These are phyloP conservation scores for Cyclotella cryptica DNA, from an alignment of 108 stramenopile species.

Conservation along the genomic window DNA sequence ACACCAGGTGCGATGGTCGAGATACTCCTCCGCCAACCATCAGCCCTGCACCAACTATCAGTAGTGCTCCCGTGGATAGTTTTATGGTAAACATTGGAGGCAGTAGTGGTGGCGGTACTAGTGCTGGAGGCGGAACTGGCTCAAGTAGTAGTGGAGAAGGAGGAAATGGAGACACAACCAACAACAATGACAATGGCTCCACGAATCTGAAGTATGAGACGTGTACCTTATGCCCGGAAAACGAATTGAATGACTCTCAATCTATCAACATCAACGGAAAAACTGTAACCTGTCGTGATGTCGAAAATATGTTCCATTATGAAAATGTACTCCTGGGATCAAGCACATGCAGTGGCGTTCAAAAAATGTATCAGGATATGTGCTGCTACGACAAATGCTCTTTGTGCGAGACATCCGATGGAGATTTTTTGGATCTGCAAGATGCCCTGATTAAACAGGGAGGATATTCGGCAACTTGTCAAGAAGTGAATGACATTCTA, in stretches of 20 bases:
- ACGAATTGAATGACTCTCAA: neutral
- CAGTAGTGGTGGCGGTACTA: neutral
- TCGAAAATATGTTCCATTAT: slow-evolving; percentile 8
- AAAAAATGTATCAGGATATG: slow-evolving; percentile 6
- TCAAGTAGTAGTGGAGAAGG: neutral
- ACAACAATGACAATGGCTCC: neutral
- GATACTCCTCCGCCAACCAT: slow-evolving; percentile 31
- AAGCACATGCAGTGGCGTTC: slow-evolving; percentile 13
- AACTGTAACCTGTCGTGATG: slow-evolving; percentile 23
- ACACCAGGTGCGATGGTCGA: slow-evolving; percentile 41
- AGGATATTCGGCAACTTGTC: slow-evolving; percentile 39
- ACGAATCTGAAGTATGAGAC: neutral
- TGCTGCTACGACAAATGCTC: slow-evolving; percentile 36
- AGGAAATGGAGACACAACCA: neutral
- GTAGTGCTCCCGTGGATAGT: neutral
- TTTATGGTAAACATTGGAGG: neutral
- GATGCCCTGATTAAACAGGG: slow-evolving; percentile 26
- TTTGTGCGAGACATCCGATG: slow-evolving; percentile 14
- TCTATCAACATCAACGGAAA: slow-evolving; percentile 18
- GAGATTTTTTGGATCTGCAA: slow-evolving; percentile 22
- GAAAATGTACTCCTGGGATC: slow-evolving; percentile 16
- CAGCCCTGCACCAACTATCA: slow-evolving; percentile 20
- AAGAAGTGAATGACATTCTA: slow-evolving; percentile 30
- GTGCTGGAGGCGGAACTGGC: neutral
- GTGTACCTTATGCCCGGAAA: slow-evolving; percentile 18